Base-by-base conservation (phyloP, 441 rosid genomes). In the Gossypium trilobum region DNA sequence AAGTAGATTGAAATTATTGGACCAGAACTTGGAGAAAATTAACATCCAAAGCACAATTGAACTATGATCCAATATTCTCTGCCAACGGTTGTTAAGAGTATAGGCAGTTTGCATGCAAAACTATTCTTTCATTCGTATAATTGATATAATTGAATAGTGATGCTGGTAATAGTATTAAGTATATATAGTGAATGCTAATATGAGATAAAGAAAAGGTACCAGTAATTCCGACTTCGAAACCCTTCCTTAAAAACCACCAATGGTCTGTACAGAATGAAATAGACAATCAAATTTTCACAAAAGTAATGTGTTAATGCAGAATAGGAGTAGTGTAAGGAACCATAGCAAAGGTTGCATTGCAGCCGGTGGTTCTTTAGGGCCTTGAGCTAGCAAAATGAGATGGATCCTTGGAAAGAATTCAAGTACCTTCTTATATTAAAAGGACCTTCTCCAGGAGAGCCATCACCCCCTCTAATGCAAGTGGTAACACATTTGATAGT, bases 201-300 rank as follows among this genome's bases (percentile, higher is more conserved):
- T 1, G 31, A 64, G 55, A 44, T 5, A 20, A 20, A 48, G 57
- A 14, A 25, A 33, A 25, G 46, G 3, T 85, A 89, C 95, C 91
- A 89, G 81, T 87, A 89, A 29, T 77, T 82, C 59, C 96, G 97
- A 79, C 95, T 91, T 57, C 97, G 89, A 75, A 91, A 93, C 48
- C 97, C 96, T 81, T 86, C 86, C 87, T 91, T 93, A 84, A 93
- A 91, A 61, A 90, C 97, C 63, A 94, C 95, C 17, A 86, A 57
- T 57, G 98, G 97, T 69, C 96, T 92, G 81, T 73, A 63, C 23
- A 68, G 2, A 48, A 52, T 0, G 23, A 63, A 75, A 1, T 25
- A 48, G 46, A 71, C 42, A 16, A 39, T 17, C 62, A 39, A 46
- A 20, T 91, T 92, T 86, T 74, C 87, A 84, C 50, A 33, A 11